Evolutionary conservation across 768 basidiomycete species (phyloP).

Genomic region (Tylopilus rubrobrunneus): DNA sequence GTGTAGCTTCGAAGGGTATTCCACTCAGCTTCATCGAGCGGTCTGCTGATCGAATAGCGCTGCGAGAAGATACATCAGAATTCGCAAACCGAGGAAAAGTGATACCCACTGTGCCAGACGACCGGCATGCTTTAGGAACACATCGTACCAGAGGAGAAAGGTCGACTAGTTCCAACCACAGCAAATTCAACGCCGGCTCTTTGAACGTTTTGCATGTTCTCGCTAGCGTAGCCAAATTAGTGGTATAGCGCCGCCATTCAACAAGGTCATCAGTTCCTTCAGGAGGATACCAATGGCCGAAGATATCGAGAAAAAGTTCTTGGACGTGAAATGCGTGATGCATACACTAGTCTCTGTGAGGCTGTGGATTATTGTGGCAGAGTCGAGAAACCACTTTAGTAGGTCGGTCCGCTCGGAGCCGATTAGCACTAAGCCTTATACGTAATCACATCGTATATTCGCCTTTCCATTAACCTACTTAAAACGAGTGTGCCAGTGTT

Average conservation of each 20-base stretch:
- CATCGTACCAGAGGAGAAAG: neutral
- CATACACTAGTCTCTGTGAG: neutral
- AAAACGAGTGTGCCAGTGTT: neutral
- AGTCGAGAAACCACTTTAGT: no score
- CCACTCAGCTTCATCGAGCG: neutral
- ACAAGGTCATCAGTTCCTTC: neutral
- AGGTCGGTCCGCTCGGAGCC: no score
- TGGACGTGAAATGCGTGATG: neutral
- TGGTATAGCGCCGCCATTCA: neutral
- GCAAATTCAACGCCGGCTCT: neutral
- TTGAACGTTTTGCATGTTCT: neutral
- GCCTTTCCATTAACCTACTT: slow-evolving; percentile 4
- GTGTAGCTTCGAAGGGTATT: neutral
- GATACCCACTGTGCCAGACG: neutral
- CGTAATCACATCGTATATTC: neutral
- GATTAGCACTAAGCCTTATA: neutral
- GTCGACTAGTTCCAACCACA: neutral
- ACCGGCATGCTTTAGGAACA: neutral
- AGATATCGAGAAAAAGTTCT: neutral
- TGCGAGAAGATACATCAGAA: neutral
- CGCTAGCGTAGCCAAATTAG: neutral
- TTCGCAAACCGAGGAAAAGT: neutral
- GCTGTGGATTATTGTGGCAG: neutral
- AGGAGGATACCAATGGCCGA: neutral
- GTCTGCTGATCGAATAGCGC: neutral